phyloP scores from a whole-genome alignment of 306 rosid genomes.

The Carpinus fangiana region DNA sequence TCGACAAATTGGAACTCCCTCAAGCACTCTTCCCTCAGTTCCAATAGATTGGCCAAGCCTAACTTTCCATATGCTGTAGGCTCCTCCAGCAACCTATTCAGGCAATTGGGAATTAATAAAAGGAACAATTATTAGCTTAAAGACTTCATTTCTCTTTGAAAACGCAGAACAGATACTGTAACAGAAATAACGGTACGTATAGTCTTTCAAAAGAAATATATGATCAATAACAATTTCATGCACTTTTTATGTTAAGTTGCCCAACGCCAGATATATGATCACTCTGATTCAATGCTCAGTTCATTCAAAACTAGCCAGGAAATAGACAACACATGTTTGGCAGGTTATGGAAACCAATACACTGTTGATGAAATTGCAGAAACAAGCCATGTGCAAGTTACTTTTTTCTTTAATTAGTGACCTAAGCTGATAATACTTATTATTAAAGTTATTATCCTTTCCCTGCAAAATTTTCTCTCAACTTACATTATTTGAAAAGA shows the following conservation, averaged over 20 bases:
- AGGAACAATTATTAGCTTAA: slow-evolving; percentile 6
- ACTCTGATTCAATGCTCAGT: neutral
- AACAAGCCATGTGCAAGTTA: too few species aligned
- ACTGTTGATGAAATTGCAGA: too few species aligned
- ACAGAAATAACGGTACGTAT: neutral
- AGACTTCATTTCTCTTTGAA: slow-evolving; percentile 5
- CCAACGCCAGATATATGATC: neutral
- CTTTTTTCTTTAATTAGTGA: neutral
- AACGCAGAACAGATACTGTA: neutral
- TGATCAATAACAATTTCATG: neutral
- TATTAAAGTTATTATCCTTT: neutral
- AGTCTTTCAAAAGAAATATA: neutral
- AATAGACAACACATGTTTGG: neutral
- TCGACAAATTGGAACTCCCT: slow-evolving; percentile 98
- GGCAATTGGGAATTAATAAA: slow-evolving; percentile 24
- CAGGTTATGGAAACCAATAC: too few species aligned
- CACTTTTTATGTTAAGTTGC: neutral
- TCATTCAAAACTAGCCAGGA: neutral
- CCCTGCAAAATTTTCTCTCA: neutral
- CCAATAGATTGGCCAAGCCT: slow-evolving; percentile 92
- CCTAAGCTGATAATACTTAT: slow-evolving; percentile 9
- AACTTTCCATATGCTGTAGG: slow-evolving; percentile 96
- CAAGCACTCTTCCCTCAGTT: slow-evolving; percentile 98
- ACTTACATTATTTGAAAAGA: neutral
- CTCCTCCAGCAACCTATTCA: slow-evolving; percentile 91